These are phyloP conservation scores for Dactylellina sp. DNA, from an alignment of 2,329 filamentous ascomycete species.

Conservation along the genomic window DNA sequence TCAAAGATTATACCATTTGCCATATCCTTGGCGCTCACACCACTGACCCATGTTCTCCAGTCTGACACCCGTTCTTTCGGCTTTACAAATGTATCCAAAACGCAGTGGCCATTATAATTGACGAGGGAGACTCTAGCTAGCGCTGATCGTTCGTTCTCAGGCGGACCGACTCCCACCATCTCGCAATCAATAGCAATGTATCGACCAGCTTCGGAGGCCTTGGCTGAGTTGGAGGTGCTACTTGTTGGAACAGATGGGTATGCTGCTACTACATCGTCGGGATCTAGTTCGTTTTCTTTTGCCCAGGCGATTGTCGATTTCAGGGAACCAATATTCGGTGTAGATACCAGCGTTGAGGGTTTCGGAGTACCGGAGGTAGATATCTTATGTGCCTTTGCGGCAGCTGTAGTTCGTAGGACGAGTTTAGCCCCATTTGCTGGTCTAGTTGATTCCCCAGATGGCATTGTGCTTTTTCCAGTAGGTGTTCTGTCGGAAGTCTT, in stretches of 20 bases:
- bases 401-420: conserved; percentile 41
- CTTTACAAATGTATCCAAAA: conserved; percentile 93
- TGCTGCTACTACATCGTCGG: conserved; percentile 60
- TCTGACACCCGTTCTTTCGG: conserved; percentile 83
- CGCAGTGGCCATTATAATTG: conserved; percentile 89
- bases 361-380: conserved; percentile 8
- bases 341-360: conserved; percentile 1
- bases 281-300: conserved; percentile 42
- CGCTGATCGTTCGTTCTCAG: conserved; percentile 76
- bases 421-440: conserved; percentile 27
- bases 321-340: conserved; percentile 6
- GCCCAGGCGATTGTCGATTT: conserved; percentile 43
- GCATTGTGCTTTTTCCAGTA: conserved; percentile 15
- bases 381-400: conserved; percentile 36
- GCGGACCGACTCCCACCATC: conserved; percentile 89
- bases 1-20: conserved; percentile 61
- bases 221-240: conserved; percentile 39
- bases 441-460: conserved; percentile 12
- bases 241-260: conserved; percentile 6
- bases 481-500: conserved; percentile 19
- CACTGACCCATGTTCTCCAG: conserved; percentile 88
- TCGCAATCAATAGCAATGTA: conserved; percentile 96
- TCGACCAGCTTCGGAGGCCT: conserved; percentile 79
- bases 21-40: conserved; percentile 81
- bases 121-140: conserved; percentile 90